phyloP scores from a whole-genome alignment of 805 yeast species.

The Wickerhamomyces chambardii region DNA sequence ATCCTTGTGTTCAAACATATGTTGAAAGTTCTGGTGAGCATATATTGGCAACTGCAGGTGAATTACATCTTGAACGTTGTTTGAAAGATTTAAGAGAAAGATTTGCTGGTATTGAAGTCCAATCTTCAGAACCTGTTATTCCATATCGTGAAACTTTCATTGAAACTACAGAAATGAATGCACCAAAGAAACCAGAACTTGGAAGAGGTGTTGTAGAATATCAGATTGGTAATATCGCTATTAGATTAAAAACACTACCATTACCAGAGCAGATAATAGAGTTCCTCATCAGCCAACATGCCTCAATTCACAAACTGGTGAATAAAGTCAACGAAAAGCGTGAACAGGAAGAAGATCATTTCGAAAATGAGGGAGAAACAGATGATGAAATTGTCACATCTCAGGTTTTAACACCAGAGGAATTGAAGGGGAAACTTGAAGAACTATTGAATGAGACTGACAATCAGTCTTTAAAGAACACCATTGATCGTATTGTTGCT shows the following conservation, averaged over 20 bases:
- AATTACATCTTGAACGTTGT: conserved; percentile 91
- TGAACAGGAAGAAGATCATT: conserved; percentile 12
- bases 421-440: conserved; percentile 24
- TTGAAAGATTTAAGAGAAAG: conserved; percentile 83
- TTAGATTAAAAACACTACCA: conserved; percentile 40
- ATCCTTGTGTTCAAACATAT: conserved; percentile 87
- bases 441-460: conserved; percentile 19
- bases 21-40: conserved; percentile 89
- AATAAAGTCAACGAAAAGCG: conserved; percentile 7
- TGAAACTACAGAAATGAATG: conserved; percentile 38
- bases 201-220: conserved; percentile 44
- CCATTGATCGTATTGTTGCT: conserved; percentile 36
- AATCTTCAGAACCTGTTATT: conserved; percentile 85
- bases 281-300: conserved; percentile 38
- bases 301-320: conserved; percentile 29
- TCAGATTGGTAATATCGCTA: conserved; percentile 37
- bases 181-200: conserved; percentile 32
- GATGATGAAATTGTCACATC: conserved; percentile 10
- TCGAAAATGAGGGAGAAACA: conserved; percentile 13
- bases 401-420: conserved; percentile 14
- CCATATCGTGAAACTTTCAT: conserved; percentile 87
- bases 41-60: conserved; percentile 93
- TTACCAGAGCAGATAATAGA: conserved; percentile 40
- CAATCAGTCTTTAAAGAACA: conserved; percentile 17
- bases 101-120: conserved; percentile 85